Evolutionary conservation across 2,329 filamentous ascomycete species (phyloP).

Genomic region (Stagonosporopsis rhizophila): DNA sequence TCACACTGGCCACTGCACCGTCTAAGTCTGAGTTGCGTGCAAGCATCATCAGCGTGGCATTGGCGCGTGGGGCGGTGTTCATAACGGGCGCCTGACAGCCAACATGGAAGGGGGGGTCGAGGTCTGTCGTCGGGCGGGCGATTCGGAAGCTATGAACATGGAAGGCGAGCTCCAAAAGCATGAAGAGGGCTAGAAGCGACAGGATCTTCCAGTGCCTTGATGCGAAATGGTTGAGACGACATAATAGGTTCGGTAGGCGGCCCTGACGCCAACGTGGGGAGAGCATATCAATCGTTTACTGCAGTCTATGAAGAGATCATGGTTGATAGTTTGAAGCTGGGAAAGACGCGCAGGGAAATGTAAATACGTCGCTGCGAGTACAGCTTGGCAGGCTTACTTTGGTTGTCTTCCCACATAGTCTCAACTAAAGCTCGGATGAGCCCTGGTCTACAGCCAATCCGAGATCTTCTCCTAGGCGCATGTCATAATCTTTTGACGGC

Average conservation of each 20-base stretch:
- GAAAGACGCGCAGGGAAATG: neutral
- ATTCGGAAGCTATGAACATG: conserved; percentile 18
- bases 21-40: conserved; percentile 87
- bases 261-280: neutral
- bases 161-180: conserved; percentile 19
- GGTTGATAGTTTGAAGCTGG: neutral
- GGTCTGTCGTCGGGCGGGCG: conserved; percentile 9
- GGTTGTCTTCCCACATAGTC: neutral
- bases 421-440: neutral
- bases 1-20: conserved; percentile 74
- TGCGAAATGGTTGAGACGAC: neutral
- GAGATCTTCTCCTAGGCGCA: neutral
- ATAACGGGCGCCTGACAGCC: conserved; percentile 18
- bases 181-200: neutral
- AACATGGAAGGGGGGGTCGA: conserved; percentile 23
- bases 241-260: neutral
- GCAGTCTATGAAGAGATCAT: neutral
- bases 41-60: conserved; percentile 85
- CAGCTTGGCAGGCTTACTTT: neutral
- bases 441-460: neutral
- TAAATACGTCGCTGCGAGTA: neutral
- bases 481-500: neutral
- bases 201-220: conserved; percentile 19
- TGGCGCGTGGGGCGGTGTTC: conserved; percentile 68
- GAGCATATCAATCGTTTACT: neutral